Evolutionary conservation across 345 rosid species (phyloP).

Genomic region (Hibiscus trionum): DNA sequence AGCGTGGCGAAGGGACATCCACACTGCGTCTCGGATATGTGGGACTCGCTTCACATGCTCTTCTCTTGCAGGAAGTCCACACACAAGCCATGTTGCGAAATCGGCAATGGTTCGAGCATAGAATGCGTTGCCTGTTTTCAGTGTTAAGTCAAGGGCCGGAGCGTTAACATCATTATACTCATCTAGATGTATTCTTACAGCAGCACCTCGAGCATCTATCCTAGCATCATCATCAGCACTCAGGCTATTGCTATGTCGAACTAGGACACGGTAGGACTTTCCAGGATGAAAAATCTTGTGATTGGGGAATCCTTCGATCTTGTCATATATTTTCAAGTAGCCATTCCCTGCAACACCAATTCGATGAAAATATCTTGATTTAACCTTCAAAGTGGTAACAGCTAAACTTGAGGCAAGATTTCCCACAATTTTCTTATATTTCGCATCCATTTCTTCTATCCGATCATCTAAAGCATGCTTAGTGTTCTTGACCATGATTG

Average conservation of each 20-base stretch:
- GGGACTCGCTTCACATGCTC: slow-evolving; percentile 46
- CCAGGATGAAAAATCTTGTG: slow-evolving; percentile 46
- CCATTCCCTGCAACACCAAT: slow-evolving; percentile 58
- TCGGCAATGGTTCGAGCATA: slow-evolving; percentile 56
- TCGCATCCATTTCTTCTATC: slow-evolving; percentile 65
- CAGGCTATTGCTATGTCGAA: slow-evolving; percentile 63
- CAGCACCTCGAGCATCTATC: slow-evolving; percentile 58
- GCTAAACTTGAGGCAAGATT: slow-evolving; percentile 52
- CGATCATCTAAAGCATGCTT: slow-evolving; percentile 54
- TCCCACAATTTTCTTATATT: slow-evolving; percentile 57
- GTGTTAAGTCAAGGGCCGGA: slow-evolving; percentile 49
- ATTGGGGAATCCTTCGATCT: slow-evolving; percentile 39
- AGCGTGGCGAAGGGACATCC: slow-evolving; percentile 48
- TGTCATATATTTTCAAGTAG: slow-evolving; percentile 35
- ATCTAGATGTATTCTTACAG: slow-evolving; percentile 42
- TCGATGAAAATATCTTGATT: slow-evolving; percentile 58
- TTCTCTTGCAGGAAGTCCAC: slow-evolving; percentile 64
- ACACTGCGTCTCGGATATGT: slow-evolving; percentile 53
- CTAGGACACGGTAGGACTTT: slow-evolving; percentile 35
- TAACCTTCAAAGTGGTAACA: slow-evolving; percentile 53
- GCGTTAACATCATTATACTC: slow-evolving; percentile 4
- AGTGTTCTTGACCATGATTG: slow-evolving; percentile 56
- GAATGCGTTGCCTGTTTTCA: slow-evolving; percentile 63
- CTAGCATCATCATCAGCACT: slow-evolving; percentile 71
- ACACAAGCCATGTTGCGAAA: slow-evolving; percentile 63